Base-by-base conservation (phyloP, 139 green algal genomes). In the Picochlorum sp. region DNA sequence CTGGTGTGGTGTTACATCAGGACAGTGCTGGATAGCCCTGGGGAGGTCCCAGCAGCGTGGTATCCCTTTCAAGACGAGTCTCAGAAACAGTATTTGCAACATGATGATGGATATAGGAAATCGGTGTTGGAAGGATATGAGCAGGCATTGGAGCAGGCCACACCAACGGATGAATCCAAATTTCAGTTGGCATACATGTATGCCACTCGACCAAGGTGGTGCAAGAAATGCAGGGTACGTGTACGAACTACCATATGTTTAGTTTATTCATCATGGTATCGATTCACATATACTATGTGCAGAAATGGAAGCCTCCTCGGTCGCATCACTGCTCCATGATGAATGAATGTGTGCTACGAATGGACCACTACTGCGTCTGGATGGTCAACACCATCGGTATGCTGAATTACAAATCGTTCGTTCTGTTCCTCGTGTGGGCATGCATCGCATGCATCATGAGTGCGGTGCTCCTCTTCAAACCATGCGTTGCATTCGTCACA, bases 351-450 rank as follows among this genome's bases (percentile, higher is more conserved):
- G 85, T 98, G 23, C 83, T 98, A 9, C 85, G 84, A 59, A 96
- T 98, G 89, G 90, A 90, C 72, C 84, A 90, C 66, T 90, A 85
- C 52, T 90, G 84, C 57, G 72, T 86, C 24, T 89, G 84, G 90
- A 81, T 98, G 9, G 75, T 90, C 34, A 97, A 97, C 75, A 93
- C 81, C 49, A 88, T 98, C 4, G 92, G 92, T 6, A 74, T 95
- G 45, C 67, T 90, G 21, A 98, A 97, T 74, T 97, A 97, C 81
- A 98, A 98, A 79, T 76, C 75, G 62, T 98, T 98, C 74, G 68
- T 96, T 21, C 80, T 95, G 8, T 98, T 98, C 71, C 67, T 98
- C 15, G 34, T 77, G 0, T 95, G 88, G 63, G 85, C 81, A 0
- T 77, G 71, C 20, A 8, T 88, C 14, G 80, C 70, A 2, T 85